Evolutionary conservation across 148 eudicot species (phyloP), one percentile per base, ranked within the genome.

Genomic region (Arctostaphylos glauca): DNA sequence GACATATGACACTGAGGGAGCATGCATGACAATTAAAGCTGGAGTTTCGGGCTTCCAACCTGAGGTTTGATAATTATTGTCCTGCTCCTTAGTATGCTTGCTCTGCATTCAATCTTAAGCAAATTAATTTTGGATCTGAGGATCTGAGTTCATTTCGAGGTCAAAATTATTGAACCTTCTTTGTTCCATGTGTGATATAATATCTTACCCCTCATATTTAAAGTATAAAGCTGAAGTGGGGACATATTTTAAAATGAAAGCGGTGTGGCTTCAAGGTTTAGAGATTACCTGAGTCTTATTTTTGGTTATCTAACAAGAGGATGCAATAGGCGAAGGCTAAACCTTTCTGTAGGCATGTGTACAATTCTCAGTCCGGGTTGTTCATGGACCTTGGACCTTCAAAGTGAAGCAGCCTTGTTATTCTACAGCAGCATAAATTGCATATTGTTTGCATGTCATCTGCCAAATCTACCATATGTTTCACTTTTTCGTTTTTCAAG

Each of bases 1-100:
- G 74, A 87, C 88, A 82, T 91, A 87, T 84, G 98, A 95, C 83
- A 81, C 75, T 77, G 98, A 95, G 87, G 98, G 98, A 85, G 98
- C 98, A 48, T 91, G 94, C 52, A 72, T 95, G 84, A 89, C 81
- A 46, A 89, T 95, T 49, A 89, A 86, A 88, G 91, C 98, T 81
- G 90, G 88, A 82, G 78, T 83, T 80, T 83, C 80, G 82, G 94
- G 91, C 89, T 79, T 84, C 66, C 80, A 54, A 76, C 88, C 96
- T 23, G 92, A 95, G 95, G 98, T 93, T 67, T 76, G 82, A 41
- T 52, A 41, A 54, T 43, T 66, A 21, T 74, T 64, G n/a, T 79
- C 67, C 56, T 75, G 48, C 60, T 66, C 41, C 38, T 10, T 31
- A 66, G 60, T 66, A 19, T 23, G 59, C 55, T 46, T 78, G 43